Conservation (phyloP, 345 rosid species). For the Pelargonium nanum region DNA sequence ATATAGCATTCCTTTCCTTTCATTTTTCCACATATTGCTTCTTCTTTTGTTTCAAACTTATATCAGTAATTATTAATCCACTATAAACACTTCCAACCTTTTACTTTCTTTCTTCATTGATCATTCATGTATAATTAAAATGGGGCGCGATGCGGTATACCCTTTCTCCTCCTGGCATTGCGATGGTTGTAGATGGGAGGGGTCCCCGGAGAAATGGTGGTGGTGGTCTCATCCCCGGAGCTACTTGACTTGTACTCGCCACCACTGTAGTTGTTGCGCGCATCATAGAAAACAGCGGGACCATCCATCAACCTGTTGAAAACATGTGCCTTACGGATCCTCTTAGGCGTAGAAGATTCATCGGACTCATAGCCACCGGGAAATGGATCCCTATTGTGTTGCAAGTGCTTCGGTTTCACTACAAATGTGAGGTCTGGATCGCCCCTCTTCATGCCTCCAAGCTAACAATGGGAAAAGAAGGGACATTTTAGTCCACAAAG, state of each 20-base stretch:
- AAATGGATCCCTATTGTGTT: conserved; percentile 29
- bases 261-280: conserved; percentile 9
- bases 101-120: background rate
- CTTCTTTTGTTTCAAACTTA: background rate
- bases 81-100: background rate
- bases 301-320: conserved; percentile 59
- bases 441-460: conserved; percentile 66
- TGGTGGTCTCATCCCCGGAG: conserved; percentile 20
- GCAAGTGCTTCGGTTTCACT: conserved; percentile 32
- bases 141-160: conserved; percentile 41
- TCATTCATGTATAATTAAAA: background rate
- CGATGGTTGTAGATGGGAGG: conserved; percentile 31
- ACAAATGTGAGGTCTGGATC: conserved; percentile 51
- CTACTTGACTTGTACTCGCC: conserved; percentile 26
- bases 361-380: conserved; percentile 57
- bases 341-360: conserved; percentile 64
- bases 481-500: conserved; percentile 3
- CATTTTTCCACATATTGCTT: background rate
- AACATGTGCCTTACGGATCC: conserved; percentile 42
- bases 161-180: conserved; percentile 42
- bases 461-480: conserved; percentile 23
- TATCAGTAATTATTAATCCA: background rate
- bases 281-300: conserved; percentile 32
- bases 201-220: conserved; percentile 29
- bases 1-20: background rate